Percentiles rank a stretch among this genome's conserved stretches.
These are phyloP conservation scores for Aspergillus flavus DNA, from an alignment of 2,329 filamentous ascomycete genomes.

Conservation along the genomic window DNA sequence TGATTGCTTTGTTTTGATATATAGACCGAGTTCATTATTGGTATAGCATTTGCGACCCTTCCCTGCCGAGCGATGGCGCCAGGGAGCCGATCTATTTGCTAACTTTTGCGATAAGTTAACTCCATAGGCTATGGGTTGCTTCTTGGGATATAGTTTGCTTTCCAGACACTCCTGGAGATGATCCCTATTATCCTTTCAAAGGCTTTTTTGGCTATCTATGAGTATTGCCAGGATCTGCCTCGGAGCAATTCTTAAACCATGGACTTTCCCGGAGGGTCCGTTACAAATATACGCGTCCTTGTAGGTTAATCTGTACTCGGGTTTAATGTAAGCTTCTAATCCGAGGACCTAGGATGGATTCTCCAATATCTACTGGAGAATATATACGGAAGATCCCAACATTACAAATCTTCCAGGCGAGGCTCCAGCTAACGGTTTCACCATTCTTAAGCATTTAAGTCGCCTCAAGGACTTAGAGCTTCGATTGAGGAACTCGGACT, in stretches of 20 bases:
- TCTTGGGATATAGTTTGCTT: slow-evolving; percentile 14
- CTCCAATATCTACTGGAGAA: slow-evolving; percentile 47
- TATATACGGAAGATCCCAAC: slow-evolving; percentile 42
- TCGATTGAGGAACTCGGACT: slow-evolving; percentile 38
- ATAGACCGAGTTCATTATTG: not conserved
- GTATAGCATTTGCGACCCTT: slow-evolving; percentile 4
- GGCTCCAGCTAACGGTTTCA: slow-evolving; percentile 39
- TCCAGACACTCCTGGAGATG: slow-evolving; percentile 35
- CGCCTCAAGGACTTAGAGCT: slow-evolving; percentile 44
- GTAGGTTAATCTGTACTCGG: slow-evolving; percentile 33
- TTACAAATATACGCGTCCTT: slow-evolving; percentile 46
- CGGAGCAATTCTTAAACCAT: slow-evolving; percentile 36
- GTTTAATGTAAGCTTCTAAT: slow-evolving; percentile 23
- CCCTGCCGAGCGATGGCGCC: slow-evolving; percentile 21
- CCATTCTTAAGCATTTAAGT: slow-evolving; percentile 41
- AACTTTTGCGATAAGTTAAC: slow-evolving; percentile 21
- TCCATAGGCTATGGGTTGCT: slow-evolving; percentile 23
- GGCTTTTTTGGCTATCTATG: slow-evolving; percentile 29
- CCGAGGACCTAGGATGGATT: slow-evolving; percentile 41
- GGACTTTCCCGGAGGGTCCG: slow-evolving; percentile 47
- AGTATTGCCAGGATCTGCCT: slow-evolving; percentile 30
- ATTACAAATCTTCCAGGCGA: slow-evolving; percentile 34
- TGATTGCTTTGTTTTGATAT: slow-evolving; percentile 6
- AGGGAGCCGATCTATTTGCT: slow-evolving; percentile 23
- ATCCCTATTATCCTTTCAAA: slow-evolving; percentile 29